A percentile compares a stretch with the other conserved stretches of the same genome.
These are phyloP conservation scores for Corinectria fuckeliana DNA, from an alignment of 2,329 filamentous ascomycete genomes.

Conservation along the genomic window DNA sequence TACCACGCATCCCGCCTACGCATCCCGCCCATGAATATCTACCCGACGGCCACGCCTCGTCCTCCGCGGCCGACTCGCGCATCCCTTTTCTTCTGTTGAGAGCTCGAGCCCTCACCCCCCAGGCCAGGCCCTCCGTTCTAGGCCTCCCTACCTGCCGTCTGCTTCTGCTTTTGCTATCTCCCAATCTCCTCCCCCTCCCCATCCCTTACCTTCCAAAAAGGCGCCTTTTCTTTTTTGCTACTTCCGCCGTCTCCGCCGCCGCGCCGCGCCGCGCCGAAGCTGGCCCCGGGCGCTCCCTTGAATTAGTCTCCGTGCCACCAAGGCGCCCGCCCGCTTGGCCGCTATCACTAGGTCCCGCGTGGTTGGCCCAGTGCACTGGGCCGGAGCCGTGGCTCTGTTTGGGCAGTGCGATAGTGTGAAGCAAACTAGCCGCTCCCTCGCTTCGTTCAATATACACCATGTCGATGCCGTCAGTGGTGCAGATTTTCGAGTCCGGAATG, in stretches of 20 bases:
- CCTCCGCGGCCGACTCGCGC: constrained; percentile 26
- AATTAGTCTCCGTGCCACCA: constrained; percentile 36
- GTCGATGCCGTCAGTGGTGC: constrained; percentile 37
- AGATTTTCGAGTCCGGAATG: constrained; percentile 42
- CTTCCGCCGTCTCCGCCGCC: constrained; percentile 30
- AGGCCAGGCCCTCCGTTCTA: constrained; percentile 8
- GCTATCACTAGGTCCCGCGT: constrained; percentile 36
- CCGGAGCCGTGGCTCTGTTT: constrained; percentile 22
- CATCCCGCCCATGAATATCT: constrained; percentile 25
- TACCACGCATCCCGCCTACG: constrained; percentile 18
- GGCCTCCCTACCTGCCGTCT: constrained; percentile 2
- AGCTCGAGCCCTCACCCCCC: constrained; percentile 27
- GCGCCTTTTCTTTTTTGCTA: constrained; percentile 20
- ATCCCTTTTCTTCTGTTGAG: constrained; percentile 36
- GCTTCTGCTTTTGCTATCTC: constrained; percentile 2
- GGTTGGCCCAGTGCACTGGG: constrained; percentile 31
- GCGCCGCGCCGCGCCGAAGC: constrained; percentile 29
- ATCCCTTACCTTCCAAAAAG: constrained; percentile 21
- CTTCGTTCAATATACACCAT: constrained; percentile 25
- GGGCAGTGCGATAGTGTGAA: constrained; percentile 16
- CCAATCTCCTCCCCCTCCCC: constrained; percentile 3
- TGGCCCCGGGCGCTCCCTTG: constrained; percentile 26
- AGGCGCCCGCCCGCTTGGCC: no score
- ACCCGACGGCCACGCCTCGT: constrained; percentile 28
- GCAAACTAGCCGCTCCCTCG: constrained; percentile 22